These are phyloP conservation scores for Helicosporidium sp. DNA, from an alignment of 139 green algal species.

Conservation along the genomic window DNA sequence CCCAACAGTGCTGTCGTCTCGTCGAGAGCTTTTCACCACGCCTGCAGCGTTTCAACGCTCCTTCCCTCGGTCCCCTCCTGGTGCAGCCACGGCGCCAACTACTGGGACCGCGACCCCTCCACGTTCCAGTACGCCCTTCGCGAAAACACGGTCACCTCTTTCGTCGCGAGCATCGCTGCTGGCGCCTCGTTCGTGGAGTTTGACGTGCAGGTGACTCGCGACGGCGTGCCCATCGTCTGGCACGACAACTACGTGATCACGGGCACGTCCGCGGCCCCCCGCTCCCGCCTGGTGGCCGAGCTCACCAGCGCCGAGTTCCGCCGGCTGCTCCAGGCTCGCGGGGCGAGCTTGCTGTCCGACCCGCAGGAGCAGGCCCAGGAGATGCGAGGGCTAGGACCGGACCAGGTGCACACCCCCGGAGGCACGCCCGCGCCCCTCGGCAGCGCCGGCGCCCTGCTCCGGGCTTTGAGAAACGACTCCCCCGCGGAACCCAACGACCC, in stretches of 20 bases:
- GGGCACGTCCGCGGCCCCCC: slow-evolving; percentile 17
- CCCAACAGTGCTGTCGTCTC: too few relatives aligned
- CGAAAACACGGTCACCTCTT: slow-evolving; percentile 63
- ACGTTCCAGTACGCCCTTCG: slow-evolving; percentile 19
- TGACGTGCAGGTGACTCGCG: slow-evolving; percentile 57
- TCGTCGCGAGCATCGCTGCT: slow-evolving; percentile 29
- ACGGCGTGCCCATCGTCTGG: slow-evolving; percentile 56
- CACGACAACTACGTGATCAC: slow-evolving; percentile 57
- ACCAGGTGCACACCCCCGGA: too few relatives aligned
- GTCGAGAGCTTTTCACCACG: too few relatives aligned
- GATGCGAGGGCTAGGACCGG: too few relatives aligned
- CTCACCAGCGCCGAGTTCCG: slow-evolving; percentile 43
- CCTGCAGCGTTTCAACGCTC: too few relatives aligned
- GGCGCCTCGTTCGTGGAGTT: slow-evolving; percentile 70
- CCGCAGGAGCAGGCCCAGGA: neutral
- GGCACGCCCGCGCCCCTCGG: neutral
- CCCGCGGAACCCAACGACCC: slow-evolving; percentile 7
- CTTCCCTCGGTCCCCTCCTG: neutral
- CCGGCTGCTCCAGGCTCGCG: slow-evolving; percentile 8
- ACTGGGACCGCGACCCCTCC: neutral
- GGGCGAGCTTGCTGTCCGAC: neutral
- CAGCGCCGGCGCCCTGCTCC: slow-evolving; percentile 9
- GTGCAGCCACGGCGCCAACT: neutral
- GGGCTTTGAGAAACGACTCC: slow-evolving; percentile 4
- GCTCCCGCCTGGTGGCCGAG: slow-evolving; percentile 23